Evolutionary conservation across 2,329 filamentous ascomycete genomes (phyloP), one percentile per base, ranked within the genome.

Genomic region (Aotearoamyces nothofagi): DNA sequence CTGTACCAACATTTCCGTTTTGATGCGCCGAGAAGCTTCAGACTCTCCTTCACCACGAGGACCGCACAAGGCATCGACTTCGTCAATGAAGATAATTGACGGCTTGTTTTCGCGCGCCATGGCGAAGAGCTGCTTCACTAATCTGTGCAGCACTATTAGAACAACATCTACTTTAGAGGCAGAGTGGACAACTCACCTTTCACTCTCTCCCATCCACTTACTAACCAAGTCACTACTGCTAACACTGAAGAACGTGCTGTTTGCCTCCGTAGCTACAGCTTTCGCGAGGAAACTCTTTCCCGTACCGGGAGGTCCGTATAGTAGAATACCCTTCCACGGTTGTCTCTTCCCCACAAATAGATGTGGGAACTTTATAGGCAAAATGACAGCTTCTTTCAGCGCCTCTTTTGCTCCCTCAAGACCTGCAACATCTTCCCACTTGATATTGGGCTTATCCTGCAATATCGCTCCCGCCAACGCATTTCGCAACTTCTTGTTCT

Each of bases 201-300:
- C 90, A 63, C 81, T 92, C 57, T 98, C 90, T 60, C 90, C 90
- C 90, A 98, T 98, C 90, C 90, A 98, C 53, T 98, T 98, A 54
- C 83, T 93, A 36, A 98, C 90, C 54, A 98, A 55, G 52, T 98
- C 90, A 50, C 83, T 92, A 64, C 82, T 92, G 57, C 82, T 92
- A 41, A 98, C 87, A 49, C 84, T 94, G 67, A 98, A 98, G 53
- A 98, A 98, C 3, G 90, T 96, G 56, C 86, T 94, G 56, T 98
- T 96, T 34, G 90, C 90, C 57, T 98, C 90, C 11, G 90, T 98
- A 30, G 90, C 90, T 28, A 98, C 87, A 3, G 90, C 90, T 56
- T 96, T 98, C 37, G 90, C 90, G 30, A 98, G 62, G 54, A 94
- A 94, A 62, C 80, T 90, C 63, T 98, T 98, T 60, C 90, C 90